Percentiles rank a stretch among this genome's conserved stretches.
These are phyloP conservation scores for Acaromyces ingoldii DNA, from an alignment of 1,284 basidiomycete genomes.

Conservation along the genomic window DNA sequence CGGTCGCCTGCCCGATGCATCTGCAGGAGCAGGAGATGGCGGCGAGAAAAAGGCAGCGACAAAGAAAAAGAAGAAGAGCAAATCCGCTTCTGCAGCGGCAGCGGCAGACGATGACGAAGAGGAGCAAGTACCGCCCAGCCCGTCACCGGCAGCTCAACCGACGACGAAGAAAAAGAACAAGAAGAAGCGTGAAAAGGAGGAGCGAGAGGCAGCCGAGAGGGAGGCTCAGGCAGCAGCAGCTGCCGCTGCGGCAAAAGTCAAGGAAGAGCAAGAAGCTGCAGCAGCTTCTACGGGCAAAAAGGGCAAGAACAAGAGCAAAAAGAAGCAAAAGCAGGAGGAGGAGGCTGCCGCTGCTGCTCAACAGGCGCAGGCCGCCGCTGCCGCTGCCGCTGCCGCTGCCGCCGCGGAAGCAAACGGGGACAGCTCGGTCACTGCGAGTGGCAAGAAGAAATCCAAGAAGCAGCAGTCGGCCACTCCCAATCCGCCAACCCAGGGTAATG, in stretches of 20 bases:
- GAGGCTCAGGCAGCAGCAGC: conserved; percentile 12
- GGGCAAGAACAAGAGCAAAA: conserved; percentile 30
- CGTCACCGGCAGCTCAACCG: background rate
- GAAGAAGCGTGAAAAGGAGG: conserved; percentile 31
- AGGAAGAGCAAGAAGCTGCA: conserved; percentile 15
- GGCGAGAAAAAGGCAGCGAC: background rate
- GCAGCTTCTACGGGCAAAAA: background rate
- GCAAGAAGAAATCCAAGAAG: background rate
- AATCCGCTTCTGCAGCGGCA: conserved; percentile 17
- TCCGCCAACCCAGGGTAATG: background rate
- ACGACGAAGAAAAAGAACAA: conserved; percentile 31
- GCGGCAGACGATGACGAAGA: conserved; percentile 17
- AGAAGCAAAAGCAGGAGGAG: conserved; percentile 18
- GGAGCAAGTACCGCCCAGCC: background rate
- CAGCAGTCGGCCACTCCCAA: background rate
- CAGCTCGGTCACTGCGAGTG: conserved; percentile 3
- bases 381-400: conserved; percentile 18
- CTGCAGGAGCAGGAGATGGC: background rate
- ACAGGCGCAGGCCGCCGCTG: conserved; percentile 13
- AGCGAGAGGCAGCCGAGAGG: conserved; percentile 26
- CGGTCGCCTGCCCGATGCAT: background rate
- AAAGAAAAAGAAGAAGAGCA: conserved; percentile 6
- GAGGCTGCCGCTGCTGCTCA: conserved; percentile 17
- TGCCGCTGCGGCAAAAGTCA: conserved; percentile 8
- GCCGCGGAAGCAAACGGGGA: background rate